Base-by-base conservation (phyloP, 2,329 filamentous ascomycete species). In the Fusarium sp. region DNA sequence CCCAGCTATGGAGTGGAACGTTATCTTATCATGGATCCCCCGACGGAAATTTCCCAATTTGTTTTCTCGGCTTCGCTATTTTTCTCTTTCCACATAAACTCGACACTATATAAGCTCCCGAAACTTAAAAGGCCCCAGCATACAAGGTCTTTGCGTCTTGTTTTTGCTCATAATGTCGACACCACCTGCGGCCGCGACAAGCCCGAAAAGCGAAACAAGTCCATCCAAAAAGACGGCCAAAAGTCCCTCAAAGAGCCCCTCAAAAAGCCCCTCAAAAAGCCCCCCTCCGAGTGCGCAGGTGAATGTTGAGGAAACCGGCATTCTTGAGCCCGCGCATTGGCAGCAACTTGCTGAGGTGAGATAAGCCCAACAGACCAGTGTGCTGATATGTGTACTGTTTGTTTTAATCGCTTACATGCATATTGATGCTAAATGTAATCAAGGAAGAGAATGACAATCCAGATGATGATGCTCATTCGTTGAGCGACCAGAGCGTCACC, bases 291-390 rank as follows among this genome's bases (percentile, higher is more conserved):
- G 48, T 23, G 42, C 60, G 9, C 42, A 35, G 33, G 60, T 18
- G 17, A 38, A 52, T 38, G 32, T 49, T 27, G 50, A 4, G 15
- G n/a, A 40, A 26, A 33, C 42, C 11, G 42, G 60, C 8, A 54
- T 65, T 26, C 9, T 65, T 6, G 50, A 64, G 14, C 60, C 62
- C 5, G 33, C 55, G 20, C 62, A 65, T 49, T 65, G 62, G 62
- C 62, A 65, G 23, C 62, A 65, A 13, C 62, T 65, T 13, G 50
- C 50, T 13, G 62, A 58, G 62, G 62, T 65, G 23, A 58, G 50
- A 52, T 5, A 38, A n/a, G 9, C 1, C 2, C 17, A 3, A 26
- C 32, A 12, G 7, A 38, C 17, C 32, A 52, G n/a, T 13, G 8
- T 0, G 32, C 17, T 9, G 18, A n/a, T 9, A 12, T 0, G 32